These are phyloP conservation scores for Coemansia sp. DNA, from an alignment of 192 early-diverging fungal genomes.

Conservation along the genomic window DNA sequence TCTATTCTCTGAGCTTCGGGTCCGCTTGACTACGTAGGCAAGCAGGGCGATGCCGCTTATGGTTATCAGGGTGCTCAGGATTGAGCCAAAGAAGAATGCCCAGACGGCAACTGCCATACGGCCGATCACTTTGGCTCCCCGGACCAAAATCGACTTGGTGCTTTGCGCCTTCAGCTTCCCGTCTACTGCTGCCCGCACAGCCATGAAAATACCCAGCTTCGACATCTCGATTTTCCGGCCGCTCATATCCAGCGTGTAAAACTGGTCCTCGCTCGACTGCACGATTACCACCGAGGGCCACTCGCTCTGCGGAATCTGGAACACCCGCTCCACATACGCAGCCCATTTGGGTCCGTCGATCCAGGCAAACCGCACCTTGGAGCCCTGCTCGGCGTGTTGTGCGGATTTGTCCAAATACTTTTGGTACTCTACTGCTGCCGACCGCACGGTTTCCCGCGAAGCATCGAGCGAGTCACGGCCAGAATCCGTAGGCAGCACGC, in stretches of 20 bases:
- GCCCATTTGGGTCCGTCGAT: slow-evolving; percentile 62
- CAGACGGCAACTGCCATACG: slow-evolving; percentile 13
- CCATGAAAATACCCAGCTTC: slow-evolving; percentile 40
- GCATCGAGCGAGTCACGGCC: slow-evolving; percentile 16
- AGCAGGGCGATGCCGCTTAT: slow-evolving; percentile 13
- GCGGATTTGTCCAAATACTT: neutral
- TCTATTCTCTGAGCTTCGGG: slow-evolving; percentile 1
- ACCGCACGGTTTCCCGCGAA: slow-evolving; percentile 20
- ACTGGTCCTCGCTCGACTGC: slow-evolving; percentile 50
- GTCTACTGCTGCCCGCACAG: slow-evolving; percentile 41
- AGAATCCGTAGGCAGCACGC: slow-evolving; percentile 55
- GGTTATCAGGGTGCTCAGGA: slow-evolving; percentile 22
- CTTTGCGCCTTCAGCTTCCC: slow-evolving; percentile 33
- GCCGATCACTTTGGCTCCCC: slow-evolving; percentile 8
- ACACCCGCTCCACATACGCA: slow-evolving; percentile 59
- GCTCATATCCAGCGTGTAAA: slow-evolving; percentile 26
- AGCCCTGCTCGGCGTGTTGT: neutral
- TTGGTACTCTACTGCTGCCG: slow-evolving; percentile 34
- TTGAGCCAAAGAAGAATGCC: slow-evolving; percentile 29
- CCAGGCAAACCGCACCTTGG: slow-evolving; percentile 60
- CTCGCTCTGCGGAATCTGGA: slow-evolving; percentile 30
- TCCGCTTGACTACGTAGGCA: slow-evolving; percentile 21
- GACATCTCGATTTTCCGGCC: slow-evolving; percentile 33
- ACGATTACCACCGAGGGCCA: slow-evolving; percentile 56
- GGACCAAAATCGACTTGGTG: slow-evolving; percentile 41